Evolutionary conservation across 352 stramenopile genomes (phyloP), one percentile per base, ranked within the genome.

Genomic region (Blastocystis sp.): DNA sequence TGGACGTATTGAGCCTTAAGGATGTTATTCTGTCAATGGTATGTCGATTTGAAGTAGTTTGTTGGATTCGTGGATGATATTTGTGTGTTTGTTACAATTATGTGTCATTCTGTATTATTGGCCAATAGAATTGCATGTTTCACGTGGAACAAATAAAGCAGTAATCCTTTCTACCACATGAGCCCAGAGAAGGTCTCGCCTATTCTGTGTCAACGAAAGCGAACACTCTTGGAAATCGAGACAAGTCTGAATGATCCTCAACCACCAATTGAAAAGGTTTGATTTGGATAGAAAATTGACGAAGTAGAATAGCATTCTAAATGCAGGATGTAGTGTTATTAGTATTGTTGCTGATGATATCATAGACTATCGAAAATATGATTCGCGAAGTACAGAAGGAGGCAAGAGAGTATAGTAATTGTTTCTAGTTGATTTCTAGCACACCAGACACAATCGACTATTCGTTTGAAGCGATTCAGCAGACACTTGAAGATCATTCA

Each of bases 291-390:
- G 17, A 33, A 22, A 1, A 11, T 3, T 84, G 6, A 84, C 30
- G 9, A 22, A 48, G 22, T 66, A 84, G 73, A 68, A 17, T 37
- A 69, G 51, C 53, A 40, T 69, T 17, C 33, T 84, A 4, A 35
- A 58, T 7, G 73, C 73, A n/a, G 73, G 73, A 40, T 84, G 48
- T 57, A 84, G 73, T n/a, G 73, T 84, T 35, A 24, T 13, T 2
- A 40, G 15, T 44, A 19, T 27, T 35, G 4, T 15, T 1, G 2
- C 3, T 53, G 22, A 44, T 84, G 22, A 84, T 33, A 1, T 19
- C 13, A n/a, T 84, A 84, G 73, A 84, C 73, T 24, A 84, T 84
- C 33, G 73, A 84, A 51, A 84, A 84, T 33, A 64, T 84, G 51
- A 62, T 84, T 66, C 73, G 51, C 5, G 73, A 84, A 68, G 73